phyloP scores from a whole-genome alignment of 352 stramenopile genomes.

The Thraustochytrium striatum region DNA sequence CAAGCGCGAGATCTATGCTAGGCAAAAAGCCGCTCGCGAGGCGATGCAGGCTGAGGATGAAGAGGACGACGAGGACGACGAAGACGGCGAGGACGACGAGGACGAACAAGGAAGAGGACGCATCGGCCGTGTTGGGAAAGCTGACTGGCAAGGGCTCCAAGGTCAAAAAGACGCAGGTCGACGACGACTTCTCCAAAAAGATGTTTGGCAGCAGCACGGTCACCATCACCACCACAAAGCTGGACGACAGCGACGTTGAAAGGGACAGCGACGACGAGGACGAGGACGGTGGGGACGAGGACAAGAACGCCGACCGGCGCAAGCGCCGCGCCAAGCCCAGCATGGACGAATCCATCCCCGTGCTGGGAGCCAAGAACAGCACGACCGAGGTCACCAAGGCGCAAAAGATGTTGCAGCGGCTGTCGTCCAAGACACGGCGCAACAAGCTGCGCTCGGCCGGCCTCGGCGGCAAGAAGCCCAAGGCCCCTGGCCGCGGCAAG shows the following conservation, averaged over 20 bases:
- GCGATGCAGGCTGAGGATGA: neutral
- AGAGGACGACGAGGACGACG: neutral
- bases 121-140: slow-evolving; percentile 2
- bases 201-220: slow-evolving; percentile 42
- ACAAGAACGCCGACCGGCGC: neutral
- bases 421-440: slow-evolving; percentile 8
- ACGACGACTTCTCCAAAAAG: slow-evolving; percentile 38
- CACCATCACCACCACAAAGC: slow-evolving; percentile 28
- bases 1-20: too few relatives aligned
- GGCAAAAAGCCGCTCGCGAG: too few relatives aligned
- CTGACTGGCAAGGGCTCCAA: slow-evolving; percentile 2
- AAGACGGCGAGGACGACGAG: neutral
- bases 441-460: neutral
- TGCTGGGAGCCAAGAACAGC: slow-evolving; percentile 3
- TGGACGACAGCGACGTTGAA: neutral
- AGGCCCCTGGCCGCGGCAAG: slow-evolving; percentile 3
- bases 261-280: slow-evolving; percentile 18
- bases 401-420: slow-evolving; percentile 18
- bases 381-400: neutral
- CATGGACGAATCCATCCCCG: neutral
- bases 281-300: neutral
- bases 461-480: slow-evolving; percentile 4
- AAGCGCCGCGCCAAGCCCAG: neutral
- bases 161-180: slow-evolving; percentile 1
- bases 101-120: too few relatives aligned